Conservation (phyloP, 345 rosid genomes). For the Hirschfeldia incana region DNA sequence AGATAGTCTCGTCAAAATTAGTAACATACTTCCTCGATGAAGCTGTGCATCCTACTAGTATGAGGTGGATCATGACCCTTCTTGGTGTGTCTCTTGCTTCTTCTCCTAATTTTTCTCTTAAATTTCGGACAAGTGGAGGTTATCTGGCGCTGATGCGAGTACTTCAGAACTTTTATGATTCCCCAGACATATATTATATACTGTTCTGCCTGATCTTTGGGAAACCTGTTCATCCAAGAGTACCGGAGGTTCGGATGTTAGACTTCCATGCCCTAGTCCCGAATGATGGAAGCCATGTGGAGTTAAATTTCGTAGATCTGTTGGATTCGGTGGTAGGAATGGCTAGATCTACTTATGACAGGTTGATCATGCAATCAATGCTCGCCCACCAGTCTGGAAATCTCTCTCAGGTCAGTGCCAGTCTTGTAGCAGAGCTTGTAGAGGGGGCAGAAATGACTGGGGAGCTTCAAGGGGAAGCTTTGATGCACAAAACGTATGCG, state of each 20-base stretch:
- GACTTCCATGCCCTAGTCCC: constrained; percentile 99
- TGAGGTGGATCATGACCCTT: constrained; percentile 99
- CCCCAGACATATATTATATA: constrained; percentile 96
- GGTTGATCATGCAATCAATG: constrained; percentile 82
- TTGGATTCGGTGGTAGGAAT: constrained; percentile 88
- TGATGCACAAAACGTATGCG: constrained; percentile 98
- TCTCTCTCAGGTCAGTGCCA: constrained; percentile 84
- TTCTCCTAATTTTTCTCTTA: constrained; percentile 90
- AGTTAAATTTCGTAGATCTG: constrained; percentile 85
- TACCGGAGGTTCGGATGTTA: constrained; percentile 98
- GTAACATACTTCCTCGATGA: constrained; percentile 96
- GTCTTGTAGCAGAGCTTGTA: constrained; percentile 90
- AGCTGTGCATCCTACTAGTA: constrained; percentile 98
- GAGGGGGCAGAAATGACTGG: constrained; percentile 92
- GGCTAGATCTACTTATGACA: constrained; percentile 95
- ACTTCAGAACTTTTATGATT: constrained; percentile 94
- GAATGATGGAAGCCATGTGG: constrained; percentile 72
- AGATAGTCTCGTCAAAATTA: constrained; percentile 94
- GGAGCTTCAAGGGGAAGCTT: constrained; percentile 99
- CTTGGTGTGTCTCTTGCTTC: constrained; percentile 91
- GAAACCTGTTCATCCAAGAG: constrained; percentile 92
- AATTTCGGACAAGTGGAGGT: constrained; percentile 93
- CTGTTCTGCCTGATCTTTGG: constrained; percentile 93
- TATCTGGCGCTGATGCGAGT: constrained; percentile 84
- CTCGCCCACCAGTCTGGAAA: constrained; percentile 88